These are phyloP conservation scores for Eucalyptus paniculata DNA, from an alignment of 345 rosid species.

Conservation along the genomic window DNA sequence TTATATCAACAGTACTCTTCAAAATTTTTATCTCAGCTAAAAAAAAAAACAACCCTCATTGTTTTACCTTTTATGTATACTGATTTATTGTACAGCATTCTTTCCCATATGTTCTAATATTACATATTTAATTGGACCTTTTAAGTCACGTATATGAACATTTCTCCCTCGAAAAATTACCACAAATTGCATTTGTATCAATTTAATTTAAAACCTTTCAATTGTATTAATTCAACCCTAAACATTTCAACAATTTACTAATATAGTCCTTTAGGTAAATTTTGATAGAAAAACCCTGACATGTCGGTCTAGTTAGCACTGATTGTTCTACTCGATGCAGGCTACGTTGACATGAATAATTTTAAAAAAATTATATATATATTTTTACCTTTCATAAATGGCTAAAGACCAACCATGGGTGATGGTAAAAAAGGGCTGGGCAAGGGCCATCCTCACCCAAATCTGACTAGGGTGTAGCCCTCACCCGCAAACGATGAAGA, in stretches of 20 bases:
- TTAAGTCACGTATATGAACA: background rate
- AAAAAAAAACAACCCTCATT: background rate
- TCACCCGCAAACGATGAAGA: accelerated
- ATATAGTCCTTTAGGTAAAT: too few species aligned
- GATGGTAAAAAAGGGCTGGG: background rate
- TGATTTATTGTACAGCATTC: background rate
- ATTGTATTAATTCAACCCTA: background rate
- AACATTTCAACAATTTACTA: too few species aligned
- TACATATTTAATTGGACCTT: background rate
- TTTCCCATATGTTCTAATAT: background rate
- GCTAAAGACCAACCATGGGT: background rate
- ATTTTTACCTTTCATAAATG: too few species aligned
- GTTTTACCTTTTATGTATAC: background rate
- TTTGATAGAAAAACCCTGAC: background rate
- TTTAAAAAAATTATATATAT: accelerated
- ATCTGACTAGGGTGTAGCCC: background rate
- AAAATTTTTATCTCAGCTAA: background rate
- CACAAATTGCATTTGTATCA: background rate
- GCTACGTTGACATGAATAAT: accelerated
- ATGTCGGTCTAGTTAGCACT: background rate
- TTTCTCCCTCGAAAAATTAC: background rate
- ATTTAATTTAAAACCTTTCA: background rate
- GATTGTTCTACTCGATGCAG: background rate
- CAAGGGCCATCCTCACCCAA: accelerated
- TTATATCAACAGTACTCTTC: background rate